Percentiles rank a stretch among this genome's conserved stretches.
These are phyloP conservation scores for Fibroporia radiculosa DNA, from an alignment of 768 basidiomycete genomes.

Conservation along the genomic window DNA sequence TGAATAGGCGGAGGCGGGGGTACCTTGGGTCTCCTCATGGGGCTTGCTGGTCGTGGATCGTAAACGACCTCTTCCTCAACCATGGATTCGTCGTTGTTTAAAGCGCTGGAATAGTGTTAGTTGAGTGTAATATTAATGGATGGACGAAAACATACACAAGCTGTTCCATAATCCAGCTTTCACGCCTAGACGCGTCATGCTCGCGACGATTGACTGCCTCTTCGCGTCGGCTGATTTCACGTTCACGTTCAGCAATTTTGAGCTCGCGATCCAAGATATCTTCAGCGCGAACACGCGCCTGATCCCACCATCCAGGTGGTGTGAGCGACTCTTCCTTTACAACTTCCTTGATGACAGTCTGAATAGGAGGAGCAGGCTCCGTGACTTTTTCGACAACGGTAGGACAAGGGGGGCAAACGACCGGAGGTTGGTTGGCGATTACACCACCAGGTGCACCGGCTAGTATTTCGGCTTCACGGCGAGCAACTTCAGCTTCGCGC, in stretches of 20 bases:
- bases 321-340: constrained; percentile 75
- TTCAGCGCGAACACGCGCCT: constrained; percentile 63
- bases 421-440: constrained; percentile 41
- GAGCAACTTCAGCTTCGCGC: constrained; percentile 84
- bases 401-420: constrained; percentile 51
- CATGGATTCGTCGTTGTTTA: constrained; percentile 65
- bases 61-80: constrained; percentile 80
- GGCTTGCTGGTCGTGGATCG: constrained; percentile 53
- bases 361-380: constrained; percentile 43
- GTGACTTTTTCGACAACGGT: constrained; percentile 49
- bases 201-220: constrained; percentile 80
- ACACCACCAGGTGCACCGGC: constrained; percentile 81
- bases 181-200: constrained; percentile 80
- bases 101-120: constrained; percentile 34
- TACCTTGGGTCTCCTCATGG: constrained; percentile 80
- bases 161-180: constrained; percentile 91
- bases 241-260: constrained; percentile 77
- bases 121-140: neutral
- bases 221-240: constrained; percentile 81
- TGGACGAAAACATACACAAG: constrained; percentile 52
- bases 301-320: constrained; percentile 73
- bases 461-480: constrained; percentile 80
- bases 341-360: constrained; percentile 84
- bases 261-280: constrained; percentile 81
- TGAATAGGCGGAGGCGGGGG: constrained; percentile 52